Evolutionary conservation across 345 rosid genomes (phyloP), one percentile per base, ranked within the genome.

Genomic region (Pugionium dolabratum): DNA sequence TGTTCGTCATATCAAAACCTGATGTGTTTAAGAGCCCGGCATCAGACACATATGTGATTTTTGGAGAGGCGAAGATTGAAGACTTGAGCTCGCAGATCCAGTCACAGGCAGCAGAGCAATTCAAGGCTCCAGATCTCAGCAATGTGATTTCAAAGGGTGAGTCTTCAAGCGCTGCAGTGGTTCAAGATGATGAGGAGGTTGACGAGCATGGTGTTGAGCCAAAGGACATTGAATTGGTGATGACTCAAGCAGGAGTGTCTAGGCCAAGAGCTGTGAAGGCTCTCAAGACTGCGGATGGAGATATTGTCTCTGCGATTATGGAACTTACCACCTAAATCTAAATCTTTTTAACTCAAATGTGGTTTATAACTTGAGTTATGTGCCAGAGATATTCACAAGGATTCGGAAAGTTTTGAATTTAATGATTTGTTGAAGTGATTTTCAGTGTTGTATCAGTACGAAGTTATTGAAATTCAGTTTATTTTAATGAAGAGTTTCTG

Each of bases 21-120:
- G 97, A 90, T 79, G 97, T 90, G 40, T 90, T 88, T 80, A 88
- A 90, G 82, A 90, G 96, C 70, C 93, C 96, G 1, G 78, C 87
- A 39, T 88, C 96, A 30, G 97, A 90, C 68, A 90, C 92, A 0
- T 90, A 90, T 18, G 86, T 90, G 11, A 71, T 90, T 42, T 90
- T 90, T 54, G 97, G 97, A 3, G 97, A 90, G 80, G 96, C 96
- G 0, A 90, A 90, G 93, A 90, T 90, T 3, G 97, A 91, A 76
- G 97, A 91, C 52, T 73, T 91, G 72, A 91, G 91, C 81, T 84
- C 97, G 1, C 97, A 91, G 59, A 79, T 91, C 46, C 96, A 91
- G 77, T 80, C 84, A 2, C 95, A 86, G 54, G 97, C 96, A 0
- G 96, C 97, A 1, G 87, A 91, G 82, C 95, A 91, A 67, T 88